Evolutionary conservation across 139 green algal species (phyloP).

Genomic region (Chlorella sp.): DNA sequence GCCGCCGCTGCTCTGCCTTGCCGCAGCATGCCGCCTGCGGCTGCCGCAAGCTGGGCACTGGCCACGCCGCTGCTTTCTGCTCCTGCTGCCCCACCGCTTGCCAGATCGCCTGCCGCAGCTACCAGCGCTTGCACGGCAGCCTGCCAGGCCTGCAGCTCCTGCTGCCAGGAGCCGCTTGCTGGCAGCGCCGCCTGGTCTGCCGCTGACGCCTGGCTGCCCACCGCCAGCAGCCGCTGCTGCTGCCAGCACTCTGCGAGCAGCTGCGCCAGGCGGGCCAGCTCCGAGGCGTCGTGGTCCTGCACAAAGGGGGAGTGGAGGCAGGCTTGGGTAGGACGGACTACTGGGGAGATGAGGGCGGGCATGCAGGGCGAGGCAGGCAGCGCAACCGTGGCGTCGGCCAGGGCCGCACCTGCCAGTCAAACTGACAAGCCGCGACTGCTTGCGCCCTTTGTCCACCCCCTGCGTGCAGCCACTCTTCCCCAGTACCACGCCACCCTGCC

Average conservation of each 20-base stretch:
- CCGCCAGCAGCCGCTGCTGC: not conserved
- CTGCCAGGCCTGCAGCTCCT: no score
- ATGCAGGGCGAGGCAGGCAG: no score
- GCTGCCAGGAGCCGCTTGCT: no score
- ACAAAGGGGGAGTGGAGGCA: not conserved
- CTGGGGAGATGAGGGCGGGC: not conserved
- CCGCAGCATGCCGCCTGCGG: no score
- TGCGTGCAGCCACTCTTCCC: not conserved
- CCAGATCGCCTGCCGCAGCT: no score
- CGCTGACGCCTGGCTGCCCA: no score
- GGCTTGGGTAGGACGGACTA: not conserved
- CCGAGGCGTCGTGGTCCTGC: constrained; percentile 14
- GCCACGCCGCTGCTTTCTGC: no score
- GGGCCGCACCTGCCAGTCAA: not conserved
- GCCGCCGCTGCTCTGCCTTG: no score
- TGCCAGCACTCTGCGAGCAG: not conserved
- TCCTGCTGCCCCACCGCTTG: no score
- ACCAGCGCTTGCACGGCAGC: no score
- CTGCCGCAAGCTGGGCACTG: no score
- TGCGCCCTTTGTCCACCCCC: not conserved
- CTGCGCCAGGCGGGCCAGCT: constrained; percentile 14
- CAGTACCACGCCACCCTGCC: not conserved
- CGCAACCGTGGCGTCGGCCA: not conserved
- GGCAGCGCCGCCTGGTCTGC: no score
- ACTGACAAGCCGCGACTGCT: not conserved